A percentile compares a stretch with the other conserved stretches of the same genome.
phyloP scores from a whole-genome alignment of 495 filamentous ascomycete genomes.

The Daldinia vernicosa region DNA sequence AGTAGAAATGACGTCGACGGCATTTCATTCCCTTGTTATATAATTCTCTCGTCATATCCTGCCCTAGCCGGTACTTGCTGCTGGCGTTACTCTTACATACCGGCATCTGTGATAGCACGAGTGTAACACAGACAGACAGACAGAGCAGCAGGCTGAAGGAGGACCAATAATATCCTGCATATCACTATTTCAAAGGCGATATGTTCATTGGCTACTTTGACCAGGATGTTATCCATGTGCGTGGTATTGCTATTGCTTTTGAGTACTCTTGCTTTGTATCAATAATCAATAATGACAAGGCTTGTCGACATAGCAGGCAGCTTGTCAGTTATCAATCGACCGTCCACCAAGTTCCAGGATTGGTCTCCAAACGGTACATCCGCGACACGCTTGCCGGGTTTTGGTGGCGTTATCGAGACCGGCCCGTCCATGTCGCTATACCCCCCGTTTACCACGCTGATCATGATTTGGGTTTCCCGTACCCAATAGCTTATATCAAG shows the following conservation, averaged over 20 bases:
- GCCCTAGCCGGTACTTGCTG: not conserved
- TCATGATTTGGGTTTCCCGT: slow-evolving; percentile 48
- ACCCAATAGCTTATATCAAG: slow-evolving; percentile 60
- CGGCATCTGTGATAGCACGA: not conserved
- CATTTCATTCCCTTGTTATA: not conserved
- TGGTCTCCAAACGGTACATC: slow-evolving; percentile 37
- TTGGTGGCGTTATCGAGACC: slow-evolving; percentile 43
- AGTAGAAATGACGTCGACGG: not conserved
- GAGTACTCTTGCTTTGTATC: no score
- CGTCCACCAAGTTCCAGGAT: slow-evolving; percentile 34
- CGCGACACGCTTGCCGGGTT: slow-evolving; percentile 5
- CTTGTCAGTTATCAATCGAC: slow-evolving; percentile 13
- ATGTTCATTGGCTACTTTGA: not conserved
- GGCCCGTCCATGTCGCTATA: slow-evolving; percentile 38
- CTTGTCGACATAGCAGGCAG: slow-evolving; percentile 41
- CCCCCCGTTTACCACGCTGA: slow-evolving; percentile 56
- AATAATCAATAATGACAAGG: slow-evolving; percentile 39
- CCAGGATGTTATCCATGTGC: not conserved
- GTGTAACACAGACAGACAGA: not conserved
- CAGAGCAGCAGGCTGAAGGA: no score
- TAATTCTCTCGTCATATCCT: not conserved
- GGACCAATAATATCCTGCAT: no score
- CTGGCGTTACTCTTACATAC: not conserved
- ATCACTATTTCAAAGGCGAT: not conserved
- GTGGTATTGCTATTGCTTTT: no score